Percentiles rank a stretch among this genome's conserved stretches.
These are phyloP conservation scores for Aureobasidium lini DNA, from an alignment of 2,329 filamentous ascomycete species.

Conservation along the genomic window DNA sequence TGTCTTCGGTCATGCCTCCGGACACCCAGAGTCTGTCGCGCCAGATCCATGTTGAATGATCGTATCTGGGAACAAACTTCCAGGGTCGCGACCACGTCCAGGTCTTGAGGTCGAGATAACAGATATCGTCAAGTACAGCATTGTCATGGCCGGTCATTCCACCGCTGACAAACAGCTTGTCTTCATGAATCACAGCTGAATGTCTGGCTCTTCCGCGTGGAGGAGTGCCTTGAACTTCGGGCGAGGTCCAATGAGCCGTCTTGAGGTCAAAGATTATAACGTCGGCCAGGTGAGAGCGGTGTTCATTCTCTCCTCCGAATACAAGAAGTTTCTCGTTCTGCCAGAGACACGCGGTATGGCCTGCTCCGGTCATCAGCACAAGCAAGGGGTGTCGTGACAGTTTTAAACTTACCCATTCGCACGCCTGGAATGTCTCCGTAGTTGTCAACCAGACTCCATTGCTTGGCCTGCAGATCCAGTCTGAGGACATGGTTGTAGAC, in stretches of 20 bases:
- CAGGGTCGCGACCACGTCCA: constrained; percentile 96
- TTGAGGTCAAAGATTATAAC: constrained; percentile 93
- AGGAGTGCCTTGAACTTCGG: constrained; percentile 72
- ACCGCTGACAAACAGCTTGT: constrained; percentile 91
- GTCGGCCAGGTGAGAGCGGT: constrained; percentile 89
- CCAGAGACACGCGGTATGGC: constrained; percentile 90
- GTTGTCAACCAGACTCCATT: constrained; percentile 96
- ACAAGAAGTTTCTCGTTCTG: constrained; percentile 92
- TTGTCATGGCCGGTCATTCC: constrained; percentile 93
- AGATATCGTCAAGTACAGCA: constrained; percentile 89
- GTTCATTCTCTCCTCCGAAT: constrained; percentile 96
- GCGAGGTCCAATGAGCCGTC: constrained; percentile 91
- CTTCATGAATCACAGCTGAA: constrained; percentile 88
- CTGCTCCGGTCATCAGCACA: constrained; percentile 37
- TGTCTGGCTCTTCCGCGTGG: constrained; percentile 88
- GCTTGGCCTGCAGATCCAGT: constrained; percentile 76
- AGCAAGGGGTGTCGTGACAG: not conserved
- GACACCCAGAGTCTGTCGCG: constrained; percentile 93
- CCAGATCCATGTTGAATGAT: constrained; percentile 92
- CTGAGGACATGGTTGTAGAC: constrained; percentile 96
- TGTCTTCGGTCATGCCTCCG: constrained; percentile 86
- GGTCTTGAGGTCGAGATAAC: constrained; percentile 92
- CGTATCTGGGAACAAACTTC: constrained; percentile 91
- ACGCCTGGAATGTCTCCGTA: constrained; percentile 97
- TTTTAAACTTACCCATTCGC: constrained; percentile 66